Conservation (phyloP, 1,284 basidiomycete genomes). For the Heterobasidion occidentale region DNA sequence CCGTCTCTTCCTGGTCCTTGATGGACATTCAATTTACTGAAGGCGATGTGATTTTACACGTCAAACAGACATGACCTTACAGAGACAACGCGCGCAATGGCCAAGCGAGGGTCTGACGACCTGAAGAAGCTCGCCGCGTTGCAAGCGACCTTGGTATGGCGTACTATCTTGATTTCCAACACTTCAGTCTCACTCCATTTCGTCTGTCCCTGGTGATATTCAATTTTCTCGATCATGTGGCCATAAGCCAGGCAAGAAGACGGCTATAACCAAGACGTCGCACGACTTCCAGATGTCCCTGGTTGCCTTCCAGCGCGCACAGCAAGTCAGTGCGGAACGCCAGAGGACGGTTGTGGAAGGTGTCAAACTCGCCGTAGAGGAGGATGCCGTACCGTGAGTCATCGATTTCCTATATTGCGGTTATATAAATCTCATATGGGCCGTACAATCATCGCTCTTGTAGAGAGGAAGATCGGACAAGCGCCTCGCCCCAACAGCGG, state of each 20-base stretch:
- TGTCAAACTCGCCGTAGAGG: conserved; percentile 70
- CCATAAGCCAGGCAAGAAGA: conserved; percentile 64
- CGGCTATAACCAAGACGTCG: conserved; percentile 81
- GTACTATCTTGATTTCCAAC: background rate
- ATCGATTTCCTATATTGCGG: background rate
- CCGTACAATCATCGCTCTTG: background rate
- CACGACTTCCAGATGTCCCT: conserved; percentile 90
- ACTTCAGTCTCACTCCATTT: background rate
- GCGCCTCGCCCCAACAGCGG: conserved; percentile 33
- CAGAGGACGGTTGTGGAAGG: conserved; percentile 81
- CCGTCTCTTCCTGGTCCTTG: background rate
- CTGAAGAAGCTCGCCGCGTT: conserved; percentile 78
- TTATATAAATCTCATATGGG: background rate
- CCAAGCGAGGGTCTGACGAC: conserved; percentile 89
- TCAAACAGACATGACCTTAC: conserved; percentile 73
- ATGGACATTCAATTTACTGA: background rate
- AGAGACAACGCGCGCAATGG: conserved; percentile 89
- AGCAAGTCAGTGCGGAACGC: conserved; percentile 83
- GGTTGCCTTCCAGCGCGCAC: conserved; percentile 86
- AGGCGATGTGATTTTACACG: background rate
- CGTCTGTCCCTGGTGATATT: background rate
- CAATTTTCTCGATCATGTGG: background rate
- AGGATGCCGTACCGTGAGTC: conserved; percentile 39
- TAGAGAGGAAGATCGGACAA: conserved; percentile 15
- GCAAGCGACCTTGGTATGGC: conserved; percentile 54